Evolutionary conservation across 1,139 yeast species (phyloP).

Genomic region (Taiozyma sp.): DNA sequence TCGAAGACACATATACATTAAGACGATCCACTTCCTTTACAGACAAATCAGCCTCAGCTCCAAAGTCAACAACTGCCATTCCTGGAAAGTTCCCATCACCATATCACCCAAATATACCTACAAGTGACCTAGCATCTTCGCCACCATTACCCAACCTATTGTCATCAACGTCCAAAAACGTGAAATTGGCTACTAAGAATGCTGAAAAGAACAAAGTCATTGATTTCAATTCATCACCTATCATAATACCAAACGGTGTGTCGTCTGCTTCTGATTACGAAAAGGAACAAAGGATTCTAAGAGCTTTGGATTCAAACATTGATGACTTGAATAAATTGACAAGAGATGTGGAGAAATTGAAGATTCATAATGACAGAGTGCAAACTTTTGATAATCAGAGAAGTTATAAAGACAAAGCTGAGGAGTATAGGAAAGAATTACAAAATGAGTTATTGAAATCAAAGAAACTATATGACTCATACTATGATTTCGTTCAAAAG

Average conservation of each 20-base stretch:
- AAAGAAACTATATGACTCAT: slow-evolving; percentile 31
- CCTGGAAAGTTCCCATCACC: slow-evolving; percentile 8
- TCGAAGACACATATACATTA: slow-evolving; percentile 1
- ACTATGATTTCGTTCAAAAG: slow-evolving; percentile 37
- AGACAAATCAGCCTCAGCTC: not conserved
- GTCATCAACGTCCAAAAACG: slow-evolving; percentile 16
- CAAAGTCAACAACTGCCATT: slow-evolving; percentile 2
- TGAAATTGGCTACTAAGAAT: slow-evolving; percentile 18
- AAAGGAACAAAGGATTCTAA: slow-evolving; percentile 13
- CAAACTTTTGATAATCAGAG: not conserved
- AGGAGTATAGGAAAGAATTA: slow-evolving; percentile 29
- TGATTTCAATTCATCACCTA: slow-evolving; percentile 8
- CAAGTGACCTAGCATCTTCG: slow-evolving; percentile 11
- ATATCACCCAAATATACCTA: slow-evolving; percentile 10
- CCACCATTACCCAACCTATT: slow-evolving; percentile 12
- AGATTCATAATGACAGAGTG: slow-evolving; percentile 11
- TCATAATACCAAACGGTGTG: slow-evolving; percentile 2
- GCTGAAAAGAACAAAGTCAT: slow-evolving; percentile 15
- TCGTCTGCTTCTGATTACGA: not conserved
- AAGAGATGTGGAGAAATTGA: slow-evolving; percentile 13
- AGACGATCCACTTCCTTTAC: slow-evolving; percentile 1
- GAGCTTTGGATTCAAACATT: slow-evolving; percentile 23
- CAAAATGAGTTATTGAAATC: slow-evolving; percentile 28
- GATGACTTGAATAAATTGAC: slow-evolving; percentile 21
- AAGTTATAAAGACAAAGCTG: slow-evolving; percentile 16